Evolutionary conservation across 75 land plant species (phyloP).

Genomic region (Pinus albicaulis): DNA sequence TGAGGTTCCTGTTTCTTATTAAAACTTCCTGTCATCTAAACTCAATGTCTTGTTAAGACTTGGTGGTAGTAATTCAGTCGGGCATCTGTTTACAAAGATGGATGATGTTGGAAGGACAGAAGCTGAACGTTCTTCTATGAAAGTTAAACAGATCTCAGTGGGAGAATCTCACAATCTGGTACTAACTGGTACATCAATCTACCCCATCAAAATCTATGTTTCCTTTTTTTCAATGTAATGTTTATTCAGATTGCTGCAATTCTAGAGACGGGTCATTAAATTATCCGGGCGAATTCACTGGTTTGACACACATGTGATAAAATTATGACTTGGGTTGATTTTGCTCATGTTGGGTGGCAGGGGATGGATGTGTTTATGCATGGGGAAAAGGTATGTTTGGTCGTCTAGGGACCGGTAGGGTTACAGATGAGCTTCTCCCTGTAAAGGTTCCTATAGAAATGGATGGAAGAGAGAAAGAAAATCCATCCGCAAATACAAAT

Average conservation of each 20-base stretch:
- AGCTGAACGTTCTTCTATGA: conserved; percentile 12
- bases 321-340: not conserved
- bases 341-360: conserved; percentile 24
- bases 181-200: conserved; percentile 47
- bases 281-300: too few species aligned
- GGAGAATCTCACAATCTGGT: conserved; percentile 78
- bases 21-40: too few species aligned
- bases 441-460: conserved; percentile 23
- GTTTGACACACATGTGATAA: not conserved
- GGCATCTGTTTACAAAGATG: too few species aligned
- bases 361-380: conserved; percentile 63
- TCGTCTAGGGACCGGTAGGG: conserved; percentile 65
- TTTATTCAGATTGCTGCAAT: not conserved
- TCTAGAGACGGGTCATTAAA: not conserved
- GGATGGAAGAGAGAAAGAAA: not conserved
- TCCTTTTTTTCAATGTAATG: not conserved
- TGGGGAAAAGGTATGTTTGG: conserved; percentile 90
- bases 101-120: not conserved
- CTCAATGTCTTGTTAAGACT: too few species aligned
- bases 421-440: conserved; percentile 60
- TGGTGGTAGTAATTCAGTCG: too few species aligned
- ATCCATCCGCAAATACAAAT: not conserved
- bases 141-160: conserved; percentile 42
- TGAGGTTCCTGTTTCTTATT: too few species aligned
- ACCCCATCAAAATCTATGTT: not conserved